Evolutionary conservation across 495 filamentous ascomycete species (phyloP), one percentile per base, ranked within the genome.

Genomic region (Penicillium coprophilum): DNA sequence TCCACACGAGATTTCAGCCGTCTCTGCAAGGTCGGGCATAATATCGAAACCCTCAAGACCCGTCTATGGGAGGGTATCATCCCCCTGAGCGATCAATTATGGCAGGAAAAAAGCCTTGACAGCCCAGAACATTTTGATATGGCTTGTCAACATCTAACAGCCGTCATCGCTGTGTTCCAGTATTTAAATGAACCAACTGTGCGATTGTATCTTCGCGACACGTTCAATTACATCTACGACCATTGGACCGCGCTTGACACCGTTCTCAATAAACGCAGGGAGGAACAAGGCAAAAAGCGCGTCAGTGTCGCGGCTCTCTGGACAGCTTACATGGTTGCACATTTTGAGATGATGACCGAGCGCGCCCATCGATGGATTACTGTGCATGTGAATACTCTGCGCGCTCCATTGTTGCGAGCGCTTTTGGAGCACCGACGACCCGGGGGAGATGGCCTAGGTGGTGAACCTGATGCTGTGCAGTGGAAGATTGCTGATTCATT

Each of bases 11-110:
- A 69, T 20, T 12, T 0, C 4, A 36, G 13, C 13, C 59, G 68
- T 0, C 51, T 71, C 1, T 63, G 57, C 31, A 5, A 55, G n/a
- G 55, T 69, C 24, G 69, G 69, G 8, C 60, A 63, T n/a, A 71
- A 71, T 38, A 66, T 71, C 28, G 58, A 67, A 4, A 65, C 53
- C 28, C 46, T 70, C 44, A 67, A 63, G 32, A 55, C 39, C n/a
- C 57, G 70, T 27, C 23, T 70, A 4, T 74, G 69, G 69, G 62
- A 63, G 28, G 73, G 73, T 7, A 62, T 74, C 19, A 34, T 59
- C 1, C 73, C 71, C 8, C n/a, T 74, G n/a, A 64, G 60, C 24
- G 66, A 70, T 20, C 58, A 64, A 43, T 50, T 66, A 43, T 76
- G 73, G 71, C 38, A 46, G 8, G 67, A 71, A 6, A 71, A 70